Percentiles rank a stretch among this genome's conserved stretches.
phyloP scores from a whole-genome alignment of 192 early-diverging fungal genomes.

The Lunasporangiospora selenospora region DNA sequence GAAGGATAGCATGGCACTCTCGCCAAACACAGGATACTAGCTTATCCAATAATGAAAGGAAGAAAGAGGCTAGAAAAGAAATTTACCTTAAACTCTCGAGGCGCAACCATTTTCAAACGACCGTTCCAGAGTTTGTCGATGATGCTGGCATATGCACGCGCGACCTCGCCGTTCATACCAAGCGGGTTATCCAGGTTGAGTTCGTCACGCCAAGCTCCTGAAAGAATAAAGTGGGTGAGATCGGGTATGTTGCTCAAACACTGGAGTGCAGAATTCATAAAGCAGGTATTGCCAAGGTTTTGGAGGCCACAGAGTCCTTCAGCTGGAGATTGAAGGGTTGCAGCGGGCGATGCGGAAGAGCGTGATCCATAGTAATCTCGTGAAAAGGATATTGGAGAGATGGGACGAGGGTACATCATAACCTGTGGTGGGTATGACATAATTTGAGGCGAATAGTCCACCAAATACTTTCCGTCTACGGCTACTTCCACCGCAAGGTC shows the following conservation, averaged over 20 bases:
- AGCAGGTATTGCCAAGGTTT: slow-evolving; percentile 90
- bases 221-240: slow-evolving; percentile 70
- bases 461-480: slow-evolving; percentile 9
- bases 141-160: slow-evolving; percentile 69
- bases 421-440: slow-evolving; percentile 3
- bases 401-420: slow-evolving; percentile 1
- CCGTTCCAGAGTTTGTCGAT: slow-evolving; percentile 71
- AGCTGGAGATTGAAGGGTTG: slow-evolving; percentile 11
- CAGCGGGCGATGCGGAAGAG: slow-evolving; percentile 10
- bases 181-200: slow-evolving; percentile 76
- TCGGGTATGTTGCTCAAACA: slow-evolving; percentile 81
- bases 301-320: slow-evolving; percentile 72
- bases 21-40: background rate
- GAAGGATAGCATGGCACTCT: background rate
- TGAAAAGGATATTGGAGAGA: slow-evolving; percentile 5
- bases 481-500: slow-evolving; percentile 18
- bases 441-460: background rate
- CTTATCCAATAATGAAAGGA: too few relatives aligned
- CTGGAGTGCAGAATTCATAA: slow-evolving; percentile 86
- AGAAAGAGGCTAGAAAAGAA: background rate
- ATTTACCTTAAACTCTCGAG: slow-evolving; percentile 78
- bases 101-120: slow-evolving; percentile 60
- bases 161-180: slow-evolving; percentile 77
- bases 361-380: slow-evolving; percentile 13
- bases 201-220: slow-evolving; percentile 61